Base-by-base conservation (phyloP, 2,329 filamentous ascomycete species). In the Emericellopsis atlantica region DNA sequence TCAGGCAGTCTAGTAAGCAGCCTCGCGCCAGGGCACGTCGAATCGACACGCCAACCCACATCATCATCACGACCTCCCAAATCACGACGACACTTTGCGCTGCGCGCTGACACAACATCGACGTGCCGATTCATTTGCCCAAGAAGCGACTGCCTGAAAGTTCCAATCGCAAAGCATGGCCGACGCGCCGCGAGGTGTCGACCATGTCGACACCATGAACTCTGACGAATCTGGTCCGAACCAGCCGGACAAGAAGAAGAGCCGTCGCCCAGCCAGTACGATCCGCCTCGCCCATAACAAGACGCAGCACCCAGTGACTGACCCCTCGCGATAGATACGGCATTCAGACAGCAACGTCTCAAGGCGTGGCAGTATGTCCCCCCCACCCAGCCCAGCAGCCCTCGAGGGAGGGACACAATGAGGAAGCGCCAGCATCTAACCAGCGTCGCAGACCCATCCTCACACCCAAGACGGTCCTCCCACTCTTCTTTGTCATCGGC, bases 291-390 rank as follows among this genome's bases (percentile, higher is more conserved):
- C 14, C 29, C 31, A 22, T 40, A 4, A 9, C 10, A 26, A 9
- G 6, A 36, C 32, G 4, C 11, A 39, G 18, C 11, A 32, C 39
- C 18, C 32, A 23, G 29, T 31, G 36, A 39, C 36, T 38, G 40
- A 39, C 31, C n/a, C 7, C 7, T 36, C 16, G 39, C 43, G 32
- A 45, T 55, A 94, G 87, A 96, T 67, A 96, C 90, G 44, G 92
- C 92, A 10, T 98, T 96, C 60, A 78, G 92, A 53, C 92, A 98
- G 60, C 92, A 98, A 65, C 81, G 92, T 58, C 67, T 98, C 62
- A 95, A 96, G 67, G 92, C 92, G 68, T 98, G 92, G 92, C 92
- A 98, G 83, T 93, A 71, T 64, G 87, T 76, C 34, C 15, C 16
- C 16, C 29, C 31, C 32, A 35, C 12, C 26, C 26, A 9, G 9